Evolutionary conservation across 371 early-diverging fungal species (phyloP).

Genomic region (Furculomyces boomerangus): DNA sequence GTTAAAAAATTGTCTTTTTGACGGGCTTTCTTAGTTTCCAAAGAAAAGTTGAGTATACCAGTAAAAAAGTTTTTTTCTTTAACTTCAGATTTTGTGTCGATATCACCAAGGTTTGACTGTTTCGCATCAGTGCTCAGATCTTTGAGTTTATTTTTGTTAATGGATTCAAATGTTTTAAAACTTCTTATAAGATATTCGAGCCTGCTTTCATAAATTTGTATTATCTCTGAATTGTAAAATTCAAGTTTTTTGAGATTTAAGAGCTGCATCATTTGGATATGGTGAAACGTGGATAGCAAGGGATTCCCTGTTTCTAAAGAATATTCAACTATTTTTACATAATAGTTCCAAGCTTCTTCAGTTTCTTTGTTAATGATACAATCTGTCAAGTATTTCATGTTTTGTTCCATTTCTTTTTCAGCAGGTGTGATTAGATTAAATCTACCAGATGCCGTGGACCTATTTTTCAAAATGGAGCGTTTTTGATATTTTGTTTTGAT

Average conservation of each 20-base stretch:
- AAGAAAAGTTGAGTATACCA: neutral
- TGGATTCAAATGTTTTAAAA: neutral
- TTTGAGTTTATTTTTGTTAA: neutral
- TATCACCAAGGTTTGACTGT: neutral
- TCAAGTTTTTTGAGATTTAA: neutral
- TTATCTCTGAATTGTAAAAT: neutral
- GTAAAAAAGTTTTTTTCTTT: too few species aligned
- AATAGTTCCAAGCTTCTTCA: neutral
- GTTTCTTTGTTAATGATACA: neutral
- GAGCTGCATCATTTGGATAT: neutral
- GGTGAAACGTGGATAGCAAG: neutral
- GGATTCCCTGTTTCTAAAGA: neutral
- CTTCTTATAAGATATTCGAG: neutral
- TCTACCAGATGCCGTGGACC: too few species aligned
- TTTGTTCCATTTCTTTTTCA: too few species aligned
- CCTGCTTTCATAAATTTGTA: neutral
- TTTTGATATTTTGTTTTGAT: too few species aligned
- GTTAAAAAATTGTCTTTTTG: neutral
- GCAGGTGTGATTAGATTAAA: too few species aligned
- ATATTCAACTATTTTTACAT: neutral
- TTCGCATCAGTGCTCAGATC: neutral
- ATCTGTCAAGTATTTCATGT: neutral
- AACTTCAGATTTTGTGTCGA: neutral
- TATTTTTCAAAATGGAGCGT: too few species aligned
- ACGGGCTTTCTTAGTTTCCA: neutral